Conservation (phyloP, 345 rosid species). For the Anastatica hierochuntica region DNA sequence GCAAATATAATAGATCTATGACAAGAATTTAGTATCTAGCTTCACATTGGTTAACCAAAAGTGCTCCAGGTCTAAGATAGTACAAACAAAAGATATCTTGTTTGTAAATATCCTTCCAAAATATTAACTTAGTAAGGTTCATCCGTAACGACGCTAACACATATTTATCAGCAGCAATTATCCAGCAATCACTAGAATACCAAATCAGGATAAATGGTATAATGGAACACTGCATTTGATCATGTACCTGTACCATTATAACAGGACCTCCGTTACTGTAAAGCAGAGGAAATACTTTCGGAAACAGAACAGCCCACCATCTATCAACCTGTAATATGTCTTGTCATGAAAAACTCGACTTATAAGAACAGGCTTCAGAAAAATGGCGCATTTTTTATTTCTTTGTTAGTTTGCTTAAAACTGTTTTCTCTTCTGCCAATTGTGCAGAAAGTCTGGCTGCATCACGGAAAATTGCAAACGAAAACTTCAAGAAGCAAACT, state of each 20-base stretch:
- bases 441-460: too few relatives aligned
- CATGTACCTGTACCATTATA: slow-evolving; percentile 79
- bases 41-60: background rate
- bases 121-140: too few relatives aligned
- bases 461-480: too few relatives aligned
- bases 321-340: slow-evolving; percentile 49
- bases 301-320: slow-evolving; percentile 83
- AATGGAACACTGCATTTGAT: background rate
- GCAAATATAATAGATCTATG: background rate
- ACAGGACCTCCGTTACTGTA: slow-evolving; percentile 82
- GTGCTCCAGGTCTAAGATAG: background rate
- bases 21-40: too few relatives aligned
- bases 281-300: slow-evolving; percentile 58
- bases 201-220: background rate
- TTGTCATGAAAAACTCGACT: slow-evolving; percentile 4
- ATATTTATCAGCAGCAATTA: background rate
- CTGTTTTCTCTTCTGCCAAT: too few relatives aligned
- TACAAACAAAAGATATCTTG: too few relatives aligned
- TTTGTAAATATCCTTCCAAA: too few relatives aligned
- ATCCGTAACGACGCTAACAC: background rate
- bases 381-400: too few relatives aligned
- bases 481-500: too few relatives aligned
- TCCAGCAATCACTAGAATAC: background rate
- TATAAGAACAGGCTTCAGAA: too few relatives aligned
- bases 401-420: too few relatives aligned